Percentiles rank a stretch among this genome's conserved stretches.
These are phyloP conservation scores for Epichloe glyceriae DNA, from an alignment of 2,329 filamentous ascomycete genomes.

Conservation along the genomic window DNA sequence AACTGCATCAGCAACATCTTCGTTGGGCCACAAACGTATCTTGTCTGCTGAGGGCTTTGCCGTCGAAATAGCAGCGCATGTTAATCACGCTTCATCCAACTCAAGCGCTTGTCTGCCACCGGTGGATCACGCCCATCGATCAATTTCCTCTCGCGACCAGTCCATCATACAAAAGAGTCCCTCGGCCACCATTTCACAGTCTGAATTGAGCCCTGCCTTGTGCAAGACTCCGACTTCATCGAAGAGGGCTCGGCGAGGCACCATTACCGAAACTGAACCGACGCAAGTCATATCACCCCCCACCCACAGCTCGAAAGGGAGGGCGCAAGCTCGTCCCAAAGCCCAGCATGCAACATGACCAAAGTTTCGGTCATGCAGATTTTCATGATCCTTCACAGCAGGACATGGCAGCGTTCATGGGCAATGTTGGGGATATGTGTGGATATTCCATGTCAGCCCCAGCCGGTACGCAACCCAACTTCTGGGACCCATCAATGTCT, in stretches of 20 bases:
- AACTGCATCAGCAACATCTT: constrained; percentile 19
- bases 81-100: constrained; percentile 44
- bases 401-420: constrained; percentile 34
- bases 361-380: constrained; percentile 38
- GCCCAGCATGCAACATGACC: constrained; percentile 45
- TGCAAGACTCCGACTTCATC: constrained; percentile 13
- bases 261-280: constrained; percentile 20
- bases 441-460: constrained; percentile 48
- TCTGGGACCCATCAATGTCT: constrained; percentile 41
- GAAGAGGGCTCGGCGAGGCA: constrained; percentile 34
- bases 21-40: constrained; percentile 32
- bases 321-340: constrained; percentile 41
- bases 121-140: constrained; percentile 43
- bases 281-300: constrained; percentile 45
- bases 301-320: constrained; percentile 42
- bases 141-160: constrained; percentile 44
- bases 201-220: constrained; percentile 16
- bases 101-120: constrained; percentile 41
- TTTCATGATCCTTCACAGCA: constrained; percentile 36
- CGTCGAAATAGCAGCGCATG: constrained; percentile 45
- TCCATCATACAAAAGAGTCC: constrained; percentile 20
- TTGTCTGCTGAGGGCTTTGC: constrained; percentile 37
- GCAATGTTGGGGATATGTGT: constrained; percentile 41
- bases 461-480: constrained; percentile 34
- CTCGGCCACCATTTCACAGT: constrained; percentile 15